These are phyloP conservation scores for Daldinia bambusicola DNA, from an alignment of 495 filamentous ascomycete genomes.

Conservation along the genomic window DNA sequence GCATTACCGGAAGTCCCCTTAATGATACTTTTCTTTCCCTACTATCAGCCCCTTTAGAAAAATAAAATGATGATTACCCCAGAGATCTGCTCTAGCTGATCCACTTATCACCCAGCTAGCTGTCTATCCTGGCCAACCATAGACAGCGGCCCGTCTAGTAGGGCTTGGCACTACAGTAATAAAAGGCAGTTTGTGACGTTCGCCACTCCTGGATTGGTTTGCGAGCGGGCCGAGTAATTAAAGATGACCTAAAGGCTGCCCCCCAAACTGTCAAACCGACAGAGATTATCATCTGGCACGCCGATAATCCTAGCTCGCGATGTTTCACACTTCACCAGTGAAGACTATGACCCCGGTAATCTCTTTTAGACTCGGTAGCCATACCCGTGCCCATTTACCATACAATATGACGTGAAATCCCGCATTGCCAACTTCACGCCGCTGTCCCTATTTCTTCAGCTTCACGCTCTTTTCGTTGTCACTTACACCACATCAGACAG, in stretches of 20 bases:
- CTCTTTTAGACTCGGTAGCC: slow-evolving; percentile 27
- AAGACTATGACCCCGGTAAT: slow-evolving; percentile 42
- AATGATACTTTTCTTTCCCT: slow-evolving; percentile 3
- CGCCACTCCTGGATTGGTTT: slow-evolving; percentile 30
- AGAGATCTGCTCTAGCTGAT: slow-evolving; percentile 35
- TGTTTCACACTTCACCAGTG: slow-evolving; percentile 44
- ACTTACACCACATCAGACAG: neutral
- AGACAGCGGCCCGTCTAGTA: slow-evolving; percentile 15
- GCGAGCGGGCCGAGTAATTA: slow-evolving; percentile 36
- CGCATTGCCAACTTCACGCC: slow-evolving; percentile 15
- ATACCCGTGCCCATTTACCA: slow-evolving; percentile 34
- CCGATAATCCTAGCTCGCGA: slow-evolving; percentile 31
- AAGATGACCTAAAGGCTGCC: slow-evolving; percentile 32
- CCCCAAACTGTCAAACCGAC: slow-evolving; percentile 40
- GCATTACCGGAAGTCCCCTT: slow-evolving; percentile 26
- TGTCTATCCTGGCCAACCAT: slow-evolving; percentile 34
- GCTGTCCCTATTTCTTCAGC: slow-evolving; percentile 25
- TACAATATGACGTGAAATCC: slow-evolving; percentile 27
- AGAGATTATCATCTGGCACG: slow-evolving; percentile 39
- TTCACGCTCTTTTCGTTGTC: slow-evolving; percentile 37
- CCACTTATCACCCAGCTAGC: slow-evolving; percentile 25
- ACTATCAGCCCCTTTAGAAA: slow-evolving; percentile 11
- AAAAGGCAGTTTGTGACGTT: slow-evolving; percentile 48
- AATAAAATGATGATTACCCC: slow-evolving; percentile 42
- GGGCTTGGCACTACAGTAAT: slow-evolving; percentile 41